Percentiles rank a stretch among this genome's conserved stretches.
Evolutionary conservation across 75 land plant species (phyloP).

Genomic region (Pinus tabuliformis): DNA sequence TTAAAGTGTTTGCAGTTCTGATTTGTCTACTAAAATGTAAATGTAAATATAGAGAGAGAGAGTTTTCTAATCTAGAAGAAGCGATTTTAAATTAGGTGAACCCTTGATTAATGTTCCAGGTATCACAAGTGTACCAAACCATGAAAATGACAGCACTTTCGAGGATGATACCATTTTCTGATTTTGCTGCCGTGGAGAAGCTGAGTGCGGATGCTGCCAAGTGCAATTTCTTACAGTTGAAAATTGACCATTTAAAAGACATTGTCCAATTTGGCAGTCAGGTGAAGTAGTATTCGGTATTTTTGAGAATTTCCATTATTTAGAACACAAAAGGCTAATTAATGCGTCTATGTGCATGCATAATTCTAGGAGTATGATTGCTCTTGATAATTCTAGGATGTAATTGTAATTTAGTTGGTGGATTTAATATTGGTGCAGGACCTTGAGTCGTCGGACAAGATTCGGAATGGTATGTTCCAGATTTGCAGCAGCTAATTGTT

Average conservation of each 20-base stretch:
- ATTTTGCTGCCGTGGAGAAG: constrained; percentile 75
- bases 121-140: constrained; percentile 82
- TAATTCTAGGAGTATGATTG: too few relatives aligned
- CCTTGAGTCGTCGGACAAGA: constrained; percentile 82
- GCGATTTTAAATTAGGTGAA: not conserved
- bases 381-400: not conserved
- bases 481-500: too few relatives aligned
- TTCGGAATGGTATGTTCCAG: constrained; percentile 59
- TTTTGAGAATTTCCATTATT: not conserved
- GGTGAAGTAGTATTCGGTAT: constrained; percentile 35
- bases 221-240: constrained; percentile 76
- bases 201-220: constrained; percentile 87
- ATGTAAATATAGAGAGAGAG: too few relatives aligned
- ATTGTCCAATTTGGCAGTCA: constrained; percentile 61
- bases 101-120: constrained; percentile 40
- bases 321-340: too few relatives aligned
- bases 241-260: constrained; percentile 78
- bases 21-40: too few relatives aligned
- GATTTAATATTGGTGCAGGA: constrained; percentile 39
- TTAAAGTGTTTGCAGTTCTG: too few relatives aligned
- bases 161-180: constrained; percentile 78
- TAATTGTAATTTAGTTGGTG: not conserved
- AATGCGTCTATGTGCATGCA: too few relatives aligned
- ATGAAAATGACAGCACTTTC: constrained; percentile 68
- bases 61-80: too few relatives aligned